These are phyloP conservation scores for Mortierella hygrophila DNA, from an alignment of 192 early-diverging fungal species.

Conservation along the genomic window DNA sequence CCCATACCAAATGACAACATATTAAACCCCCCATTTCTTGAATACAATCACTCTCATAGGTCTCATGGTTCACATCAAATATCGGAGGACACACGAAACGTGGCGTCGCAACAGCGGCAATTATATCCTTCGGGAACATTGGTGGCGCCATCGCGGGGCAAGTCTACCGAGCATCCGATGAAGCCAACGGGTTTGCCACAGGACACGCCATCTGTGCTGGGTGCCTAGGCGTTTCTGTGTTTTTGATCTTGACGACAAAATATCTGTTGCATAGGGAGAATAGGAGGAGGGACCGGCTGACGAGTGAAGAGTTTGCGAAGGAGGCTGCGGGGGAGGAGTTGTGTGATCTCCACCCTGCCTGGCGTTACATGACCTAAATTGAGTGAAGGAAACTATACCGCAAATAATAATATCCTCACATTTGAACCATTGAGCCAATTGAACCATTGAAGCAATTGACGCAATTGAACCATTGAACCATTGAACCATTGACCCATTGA, in stretches of 20 bases:
- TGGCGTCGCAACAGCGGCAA: conserved; percentile 69
- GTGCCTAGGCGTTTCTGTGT: conserved; percentile 57
- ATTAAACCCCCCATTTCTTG: neutral
- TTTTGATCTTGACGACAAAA: conserved; percentile 62
- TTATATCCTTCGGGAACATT: conserved; percentile 76
- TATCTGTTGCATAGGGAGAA: conserved; percentile 71
- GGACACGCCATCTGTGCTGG: conserved; percentile 63
- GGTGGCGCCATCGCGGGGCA: conserved; percentile 79
- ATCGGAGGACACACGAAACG: conserved; percentile 82
- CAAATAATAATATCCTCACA: neutral
- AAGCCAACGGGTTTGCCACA: conserved; percentile 59
- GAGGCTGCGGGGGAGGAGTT: conserved; percentile 58
- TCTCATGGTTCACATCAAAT: conserved; percentile 66
- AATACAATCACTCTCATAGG: neutral
- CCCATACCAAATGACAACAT: conserved; percentile 14
- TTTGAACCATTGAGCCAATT: neutral
- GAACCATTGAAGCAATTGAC: neutral
- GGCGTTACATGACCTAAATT: conserved; percentile 23
- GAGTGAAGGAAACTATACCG: neutral
- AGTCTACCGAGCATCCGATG: conserved; percentile 73
- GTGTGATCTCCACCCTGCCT: conserved; percentile 56
- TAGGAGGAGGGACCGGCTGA: conserved; percentile 60
- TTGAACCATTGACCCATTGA: neutral
- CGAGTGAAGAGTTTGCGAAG: conserved; percentile 55
- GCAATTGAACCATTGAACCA: too few species aligned